Evolutionary conservation across 805 yeast species (phyloP), one percentile per base, ranked within the genome.

Genomic region (Pichia nakasei): DNA sequence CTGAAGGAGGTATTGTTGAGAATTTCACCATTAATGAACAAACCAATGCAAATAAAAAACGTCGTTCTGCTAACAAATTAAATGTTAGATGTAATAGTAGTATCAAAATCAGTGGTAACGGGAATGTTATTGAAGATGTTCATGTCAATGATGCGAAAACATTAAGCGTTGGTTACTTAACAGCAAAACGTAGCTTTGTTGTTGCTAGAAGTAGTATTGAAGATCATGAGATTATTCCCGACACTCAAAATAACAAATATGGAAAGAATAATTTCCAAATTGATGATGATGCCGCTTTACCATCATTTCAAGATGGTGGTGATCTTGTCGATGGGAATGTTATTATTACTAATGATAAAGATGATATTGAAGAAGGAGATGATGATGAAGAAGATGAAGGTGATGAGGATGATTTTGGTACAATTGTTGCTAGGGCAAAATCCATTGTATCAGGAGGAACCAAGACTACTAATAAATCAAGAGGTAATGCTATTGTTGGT

Each of bases 301-400:
- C 19, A 17, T 17, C 4, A 17, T 32, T 17, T 17, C 13, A 32
- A 17, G 11, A 32, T 17, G 18, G 47, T 33, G 39, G 38, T 12
- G 52, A 49, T n/a, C 62, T 65, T 2, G 32, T 29, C 9, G 20
- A 49, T 33, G 39, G 38, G 17, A 49, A 49, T 18, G 63, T 64
- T 56, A 53, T 71, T 4, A 75, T 80, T 2, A 68, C 78, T 2
- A 73, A 69, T 45, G 35, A 40, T 2, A 22, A 38, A 18, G 27
- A n/a, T 38, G 70, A 66, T 17, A 81, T 82, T 53, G 72, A 69
- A 46, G 91, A 83, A 59, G 73, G 73, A 24, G 72, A 74, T 52
- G 76, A 85, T 1, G 69, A 75, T 12, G 70, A 68, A 49, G 78
- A 80, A 57, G 65, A 82, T 38, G 73, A 72, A 22, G 67, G 66